Evolutionary conservation across 805 yeast species (phyloP).

Genomic region (Wickerhamiella dianesei): DNA sequence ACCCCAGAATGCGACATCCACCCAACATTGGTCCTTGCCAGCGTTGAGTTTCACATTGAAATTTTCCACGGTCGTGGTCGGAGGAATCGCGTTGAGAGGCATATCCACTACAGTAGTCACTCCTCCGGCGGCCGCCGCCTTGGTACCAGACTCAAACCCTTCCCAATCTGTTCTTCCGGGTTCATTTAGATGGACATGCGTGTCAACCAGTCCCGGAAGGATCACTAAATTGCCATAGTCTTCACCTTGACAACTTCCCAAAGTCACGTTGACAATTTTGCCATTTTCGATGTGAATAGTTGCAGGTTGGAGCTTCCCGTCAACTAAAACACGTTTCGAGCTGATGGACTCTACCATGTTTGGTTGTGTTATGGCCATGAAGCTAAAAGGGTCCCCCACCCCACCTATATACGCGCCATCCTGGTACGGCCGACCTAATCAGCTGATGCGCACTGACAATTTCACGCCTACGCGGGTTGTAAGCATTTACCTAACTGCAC

Average conservation of each 20-base stretch:
- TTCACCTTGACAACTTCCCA: slow-evolving; percentile 21
- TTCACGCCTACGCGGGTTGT: neutral
- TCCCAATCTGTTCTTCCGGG: slow-evolving; percentile 98
- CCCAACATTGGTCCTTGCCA: slow-evolving; percentile 74
- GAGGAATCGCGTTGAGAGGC: slow-evolving; percentile 95
- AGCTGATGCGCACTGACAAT: neutral
- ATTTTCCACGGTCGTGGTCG: slow-evolving; percentile 76
- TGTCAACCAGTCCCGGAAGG: slow-evolving; percentile 88
- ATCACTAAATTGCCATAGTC: slow-evolving; percentile 52
- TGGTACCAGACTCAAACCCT: slow-evolving; percentile 90
- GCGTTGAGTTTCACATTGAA: slow-evolving; percentile 63
- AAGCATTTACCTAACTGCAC: neutral
- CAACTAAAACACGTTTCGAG: slow-evolving; percentile 16
- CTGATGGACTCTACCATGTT: slow-evolving; percentile 8
- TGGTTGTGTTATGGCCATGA: neutral
- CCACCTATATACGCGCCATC: too few relatives aligned
- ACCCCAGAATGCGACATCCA: slow-evolving; percentile 94
- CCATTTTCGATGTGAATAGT: slow-evolving; percentile 32
- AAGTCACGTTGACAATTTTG: slow-evolving; percentile 32
- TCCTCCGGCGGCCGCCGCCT: slow-evolving; percentile 91
- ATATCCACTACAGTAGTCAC: slow-evolving; percentile 91
- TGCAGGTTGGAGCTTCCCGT: slow-evolving; percentile 20
- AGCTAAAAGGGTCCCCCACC: neutral
- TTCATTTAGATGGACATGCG: slow-evolving; percentile 89
- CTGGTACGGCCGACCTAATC: neutral